Conservation (phyloP, 2,329 filamentous ascomycete genomes). For the Didymella exigua region DNA sequence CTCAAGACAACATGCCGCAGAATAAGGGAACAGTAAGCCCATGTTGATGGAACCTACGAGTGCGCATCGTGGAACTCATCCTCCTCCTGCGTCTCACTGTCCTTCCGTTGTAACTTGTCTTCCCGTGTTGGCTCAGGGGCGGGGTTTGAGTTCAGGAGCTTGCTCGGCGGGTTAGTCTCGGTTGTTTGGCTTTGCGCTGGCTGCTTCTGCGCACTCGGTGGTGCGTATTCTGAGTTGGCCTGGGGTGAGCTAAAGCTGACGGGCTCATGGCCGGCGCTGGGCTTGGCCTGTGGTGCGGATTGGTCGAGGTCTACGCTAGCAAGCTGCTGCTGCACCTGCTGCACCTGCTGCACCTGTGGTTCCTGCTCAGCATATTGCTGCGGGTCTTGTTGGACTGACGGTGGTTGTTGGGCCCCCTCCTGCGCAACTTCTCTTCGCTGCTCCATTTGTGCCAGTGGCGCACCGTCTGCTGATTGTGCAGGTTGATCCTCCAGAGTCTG, state of each 20-base stretch:
- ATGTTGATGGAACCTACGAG: slow-evolving; percentile 28
- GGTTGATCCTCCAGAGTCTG: slow-evolving; percentile 6
- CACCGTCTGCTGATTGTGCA: slow-evolving; percentile 13
- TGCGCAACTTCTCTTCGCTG: slow-evolving; percentile 5
- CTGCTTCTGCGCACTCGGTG: slow-evolving; percentile 1
- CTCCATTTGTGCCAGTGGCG: slow-evolving; percentile 6
- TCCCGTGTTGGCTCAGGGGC: slow-evolving; percentile 21
- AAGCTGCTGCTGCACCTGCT: slow-evolving; percentile 17
- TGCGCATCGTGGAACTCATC: slow-evolving; percentile 58
- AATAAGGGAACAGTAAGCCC: slow-evolving; percentile 5
- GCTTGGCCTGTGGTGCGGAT: slow-evolving; percentile 15
- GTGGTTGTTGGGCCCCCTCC: slow-evolving; percentile 2
- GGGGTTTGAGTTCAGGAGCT: slow-evolving; percentile 35
- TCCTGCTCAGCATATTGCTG: slow-evolving; percentile 12
- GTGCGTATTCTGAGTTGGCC: not conserved
- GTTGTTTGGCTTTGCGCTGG: slow-evolving; percentile 9
- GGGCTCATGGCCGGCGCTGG: slow-evolving; percentile 2
- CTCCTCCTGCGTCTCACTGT: slow-evolving; percentile 51
- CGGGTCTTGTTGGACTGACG: not conserved
- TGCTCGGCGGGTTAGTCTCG: slow-evolving; percentile 34
- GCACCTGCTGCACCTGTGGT: slow-evolving; percentile 13
- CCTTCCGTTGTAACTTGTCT: slow-evolving; percentile 41
- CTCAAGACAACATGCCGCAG: slow-evolving; percentile 10
- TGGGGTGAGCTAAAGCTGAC: slow-evolving; percentile 7
- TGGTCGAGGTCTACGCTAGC: slow-evolving; percentile 15